Base-by-base conservation (phyloP, 768 basidiomycete species). In the Mycena vulgaris region DNA sequence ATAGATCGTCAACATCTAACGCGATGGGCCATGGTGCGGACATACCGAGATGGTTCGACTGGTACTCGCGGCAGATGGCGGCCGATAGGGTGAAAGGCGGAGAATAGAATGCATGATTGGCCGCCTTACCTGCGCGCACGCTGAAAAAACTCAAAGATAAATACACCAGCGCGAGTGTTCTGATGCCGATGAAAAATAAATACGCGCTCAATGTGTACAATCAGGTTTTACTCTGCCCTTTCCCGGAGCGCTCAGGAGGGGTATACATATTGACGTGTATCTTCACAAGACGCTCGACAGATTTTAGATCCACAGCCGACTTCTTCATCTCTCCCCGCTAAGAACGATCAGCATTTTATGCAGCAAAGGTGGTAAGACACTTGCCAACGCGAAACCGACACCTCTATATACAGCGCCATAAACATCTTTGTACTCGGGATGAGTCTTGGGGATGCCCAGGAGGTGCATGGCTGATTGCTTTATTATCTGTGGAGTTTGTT, bases 391-490 rank as follows among this genome's bases (percentile, higher is more conserved):
- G 75, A 86, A 89, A 4, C 78, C 78, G 23, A 86, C 86, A 5
- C 88, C 88, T 28, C 86, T 79, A 66, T 86, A 85, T 37, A 88
- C 80, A 69, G 76, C 80, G 1, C 80, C 81, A 56, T 84, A 86
- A 9, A 89, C 71, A n/a, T 87, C 87, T 66, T 86, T 89, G 74
- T 85, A 88, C 31, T 89, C 87, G 0, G 85, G 80, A 72, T 89
- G 87, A 7, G 82, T 75, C 75, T 87, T 88, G 57, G 76, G 42
- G 74, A 76, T 23, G 76, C 80, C 71, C 82, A 88, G 78, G 42
- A 84, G 78, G 51, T 84, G 83, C 17, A 85, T 80, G 5, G 85
- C 76, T 0, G 78, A 77, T 58, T 82, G 83, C 74, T 87, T 88
- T 72, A 89, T 84, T 49, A 79, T 78, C 88, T 89, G 67, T 9